Percentiles rank a stretch among this genome's conserved stretches.
These are phyloP conservation scores for Scheffersomyces illinoinensis DNA, from an alignment of 1,139 yeast genomes.

Conservation along the genomic window DNA sequence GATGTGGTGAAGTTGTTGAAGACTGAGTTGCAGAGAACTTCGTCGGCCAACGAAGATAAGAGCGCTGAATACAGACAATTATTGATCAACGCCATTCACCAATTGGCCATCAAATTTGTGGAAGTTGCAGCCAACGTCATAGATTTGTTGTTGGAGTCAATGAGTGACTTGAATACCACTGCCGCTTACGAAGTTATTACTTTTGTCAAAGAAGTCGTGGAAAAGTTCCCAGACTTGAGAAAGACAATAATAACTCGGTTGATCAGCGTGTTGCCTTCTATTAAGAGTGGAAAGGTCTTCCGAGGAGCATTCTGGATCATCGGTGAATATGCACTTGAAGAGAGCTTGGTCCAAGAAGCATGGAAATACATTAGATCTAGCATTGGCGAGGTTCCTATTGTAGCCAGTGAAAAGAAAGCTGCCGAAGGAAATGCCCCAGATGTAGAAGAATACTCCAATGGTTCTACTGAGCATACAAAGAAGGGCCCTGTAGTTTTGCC, in stretches of 20 bases:
- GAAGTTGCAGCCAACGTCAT: constrained; percentile 93
- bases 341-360: constrained; percentile 71
- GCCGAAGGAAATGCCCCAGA: constrained; percentile 29
- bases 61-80: constrained; percentile 85
- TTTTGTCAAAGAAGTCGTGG: constrained; percentile 92
- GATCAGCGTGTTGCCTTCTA: constrained; percentile 59
- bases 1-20: constrained; percentile 90
- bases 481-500: constrained; percentile 86
- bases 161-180: constrained; percentile 77
- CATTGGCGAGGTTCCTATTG: constrained; percentile 89
- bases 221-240: constrained; percentile 84
- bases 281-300: constrained; percentile 86
- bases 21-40: constrained; percentile 81
- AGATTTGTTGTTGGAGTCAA: constrained; percentile 81
- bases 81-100: constrained; percentile 84
- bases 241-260: constrained; percentile 65
- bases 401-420: constrained; percentile 66
- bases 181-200: constrained; percentile 90
- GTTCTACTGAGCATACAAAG: constrained; percentile 24
- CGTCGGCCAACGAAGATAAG: constrained; percentile 70
- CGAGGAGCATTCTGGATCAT: constrained; percentile 95
- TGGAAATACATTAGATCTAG: constrained; percentile 86
- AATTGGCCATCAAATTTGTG: constrained; percentile 82
- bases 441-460: constrained; percentile 23
- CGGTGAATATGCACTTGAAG: constrained; percentile 85